A percentile compares a stretch with the other conserved stretches of the same genome.
These are phyloP conservation scores for Emmonsiellopsis sp. DNA, from an alignment of 2,329 filamentous ascomycete genomes.

Conservation along the genomic window DNA sequence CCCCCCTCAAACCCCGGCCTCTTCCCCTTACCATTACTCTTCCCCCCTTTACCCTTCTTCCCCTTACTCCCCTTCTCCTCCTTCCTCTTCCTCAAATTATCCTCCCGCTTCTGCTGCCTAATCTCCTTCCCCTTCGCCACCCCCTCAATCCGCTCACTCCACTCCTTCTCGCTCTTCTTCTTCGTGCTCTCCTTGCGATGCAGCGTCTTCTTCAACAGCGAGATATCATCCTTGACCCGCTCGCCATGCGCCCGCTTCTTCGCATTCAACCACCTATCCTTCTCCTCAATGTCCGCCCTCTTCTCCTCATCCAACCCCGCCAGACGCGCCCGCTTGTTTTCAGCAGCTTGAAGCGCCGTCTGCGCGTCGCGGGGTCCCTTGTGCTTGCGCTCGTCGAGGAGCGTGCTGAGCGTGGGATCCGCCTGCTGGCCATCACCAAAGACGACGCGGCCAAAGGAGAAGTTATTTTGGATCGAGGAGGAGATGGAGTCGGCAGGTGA, in stretches of 20 bases:
- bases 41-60: conserved; percentile 37
- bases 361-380: conserved; percentile 79
- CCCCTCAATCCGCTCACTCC: conserved; percentile 63
- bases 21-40: conserved; percentile 41
- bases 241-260: conserved; percentile 84
- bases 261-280: conserved; percentile 88
- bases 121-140: conserved; percentile 69
- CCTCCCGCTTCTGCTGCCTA: conserved; percentile 72
- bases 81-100: conserved; percentile 63
- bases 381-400: conserved; percentile 61
- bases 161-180: conserved; percentile 85
- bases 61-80: conserved; percentile 60
- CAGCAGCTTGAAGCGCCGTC: conserved; percentile 73
- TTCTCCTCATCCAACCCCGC: conserved; percentile 68
- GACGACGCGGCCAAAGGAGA: conserved; percentile 83
- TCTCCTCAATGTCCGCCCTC: conserved; percentile 78
- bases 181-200: conserved; percentile 88
- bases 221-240: conserved; percentile 77
- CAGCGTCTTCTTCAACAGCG: conserved; percentile 81
- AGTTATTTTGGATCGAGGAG: conserved; percentile 50
- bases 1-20: conserved; percentile 65
- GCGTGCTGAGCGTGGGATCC: conserved; percentile 56
- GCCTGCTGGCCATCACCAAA: conserved; percentile 79
- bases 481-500: conserved; percentile 38
- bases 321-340: conserved; percentile 78